phyloP scores from a whole-genome alignment of 2,329 filamentous ascomycete species.

The Cylindrodendrum hubeiense region DNA sequence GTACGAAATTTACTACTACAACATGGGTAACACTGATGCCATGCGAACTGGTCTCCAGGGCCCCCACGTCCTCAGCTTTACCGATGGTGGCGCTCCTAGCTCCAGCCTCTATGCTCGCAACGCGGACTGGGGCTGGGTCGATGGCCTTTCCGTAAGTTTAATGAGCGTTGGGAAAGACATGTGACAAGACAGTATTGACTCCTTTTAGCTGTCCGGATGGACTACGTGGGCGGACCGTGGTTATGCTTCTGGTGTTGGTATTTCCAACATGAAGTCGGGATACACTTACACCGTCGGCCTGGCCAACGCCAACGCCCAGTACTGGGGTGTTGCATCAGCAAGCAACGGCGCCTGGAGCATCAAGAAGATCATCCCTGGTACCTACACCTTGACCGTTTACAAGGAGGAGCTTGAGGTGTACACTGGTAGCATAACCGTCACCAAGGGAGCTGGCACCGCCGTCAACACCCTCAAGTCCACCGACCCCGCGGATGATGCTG shows the following conservation, averaged over 20 bases:
- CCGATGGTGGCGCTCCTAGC: slow-evolving; percentile 52
- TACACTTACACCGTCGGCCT: slow-evolving; percentile 54
- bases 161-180: background rate
- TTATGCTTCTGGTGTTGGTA: slow-evolving; percentile 45
- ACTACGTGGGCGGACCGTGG: slow-evolving; percentile 46
- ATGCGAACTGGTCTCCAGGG: slow-evolving; percentile 57
- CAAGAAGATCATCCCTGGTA: slow-evolving; percentile 47
- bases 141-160: slow-evolving; percentile 43
- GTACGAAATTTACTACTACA: slow-evolving; percentile 59
- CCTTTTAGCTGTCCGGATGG: slow-evolving; percentile 47
- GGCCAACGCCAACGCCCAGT: slow-evolving; percentile 51
- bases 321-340: slow-evolving; percentile 48
- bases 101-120: slow-evolving; percentile 50
- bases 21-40: slow-evolving; percentile 56
- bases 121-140: slow-evolving; percentile 51
- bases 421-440: slow-evolving; percentile 42
- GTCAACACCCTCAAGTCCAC: slow-evolving; percentile 46
- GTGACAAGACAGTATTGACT: background rate
- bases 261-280: slow-evolving; percentile 53
- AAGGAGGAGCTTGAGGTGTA: slow-evolving; percentile 51
- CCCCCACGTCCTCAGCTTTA: slow-evolving; percentile 55
- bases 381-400: slow-evolving; percentile 50
- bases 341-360: slow-evolving; percentile 46
- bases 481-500: slow-evolving; percentile 48
- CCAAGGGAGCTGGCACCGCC: slow-evolving; percentile 43